phyloP scores from a whole-genome alignment of 768 basidiomycete genomes.

The Leccinum disarticulatum region DNA sequence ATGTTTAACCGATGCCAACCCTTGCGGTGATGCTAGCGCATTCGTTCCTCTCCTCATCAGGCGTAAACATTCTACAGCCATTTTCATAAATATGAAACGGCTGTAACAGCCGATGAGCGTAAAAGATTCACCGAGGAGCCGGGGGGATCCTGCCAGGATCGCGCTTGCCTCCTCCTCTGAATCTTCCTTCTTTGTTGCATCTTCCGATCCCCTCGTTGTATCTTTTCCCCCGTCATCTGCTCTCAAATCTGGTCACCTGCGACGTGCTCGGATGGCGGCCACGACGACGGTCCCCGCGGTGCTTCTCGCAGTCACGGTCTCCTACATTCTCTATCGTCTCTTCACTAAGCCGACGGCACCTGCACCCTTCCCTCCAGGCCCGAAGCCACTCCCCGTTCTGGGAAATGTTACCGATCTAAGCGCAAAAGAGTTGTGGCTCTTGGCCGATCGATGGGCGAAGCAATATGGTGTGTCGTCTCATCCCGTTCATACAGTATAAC shows the following conservation, averaged over 20 bases:
- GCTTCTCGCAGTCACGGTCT: slow-evolving; percentile 20
- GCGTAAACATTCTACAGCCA: neutral
- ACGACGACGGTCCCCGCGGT: slow-evolving; percentile 15
- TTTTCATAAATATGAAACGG: too few species aligned
- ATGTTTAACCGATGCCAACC: neutral
- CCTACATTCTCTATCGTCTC: slow-evolving; percentile 19
- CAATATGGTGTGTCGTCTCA: slow-evolving; percentile 51
- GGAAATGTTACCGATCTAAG: slow-evolving; percentile 66
- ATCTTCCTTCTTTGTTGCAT: slow-evolving; percentile 25
- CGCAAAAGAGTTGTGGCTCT: slow-evolving; percentile 62
- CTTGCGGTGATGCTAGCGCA: neutral
- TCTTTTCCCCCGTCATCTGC: neutral
- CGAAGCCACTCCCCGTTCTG: slow-evolving; percentile 60
- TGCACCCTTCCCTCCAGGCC: slow-evolving; percentile 61
- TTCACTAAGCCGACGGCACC: slow-evolving; percentile 20
- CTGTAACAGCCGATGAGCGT: neutral
- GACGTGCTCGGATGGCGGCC: slow-evolving; percentile 15
- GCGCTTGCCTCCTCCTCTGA: neutral
- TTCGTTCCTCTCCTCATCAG: neutral
- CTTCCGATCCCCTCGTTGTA: slow-evolving; percentile 11
- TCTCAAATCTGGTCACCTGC: neutral
- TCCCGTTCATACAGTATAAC: neutral
- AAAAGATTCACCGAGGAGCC: neutral
- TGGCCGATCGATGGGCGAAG: slow-evolving; percentile 59
- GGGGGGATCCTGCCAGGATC: neutral